Evolutionary conservation across 225 moss, liverwort and hornwort genomes (phyloP), one percentile per base, ranked within the genome.

Genomic region (Physcomitrellopsis africana): DNA sequence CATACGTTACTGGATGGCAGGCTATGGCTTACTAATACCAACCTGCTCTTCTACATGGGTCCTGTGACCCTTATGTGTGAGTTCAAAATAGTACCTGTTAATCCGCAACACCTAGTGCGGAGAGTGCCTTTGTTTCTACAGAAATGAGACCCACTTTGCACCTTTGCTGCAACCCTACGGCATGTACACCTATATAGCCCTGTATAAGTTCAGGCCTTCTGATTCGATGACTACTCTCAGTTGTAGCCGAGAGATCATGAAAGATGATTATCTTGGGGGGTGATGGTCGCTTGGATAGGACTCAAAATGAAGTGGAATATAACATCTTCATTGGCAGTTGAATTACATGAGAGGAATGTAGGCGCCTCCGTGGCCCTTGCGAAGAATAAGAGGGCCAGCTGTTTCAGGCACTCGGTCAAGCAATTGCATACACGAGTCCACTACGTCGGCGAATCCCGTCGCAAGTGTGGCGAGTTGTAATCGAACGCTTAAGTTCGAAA

Each of bases 271-370:
- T 52, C 32, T 16, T 52, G 51, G 18, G 68, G 52, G 32, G 44
- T 42, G 56, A 70, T 57, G 14, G 12, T 49, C 12, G 15, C 49
- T 49, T 15, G 49, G 12, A 11, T 49, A 11, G 0, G 49, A 11
- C 15, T 11, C 49, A 14, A 49, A 10, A 49, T 37, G 32, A 4
- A 37, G 32, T 37, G 49, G 11, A 11, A 11, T 3, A 9, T 37
- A 7, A 67, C 24, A 24, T 24, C 51, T 42, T 43, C 19, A 2
- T 19, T 11, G 19, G 10, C 26, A 10, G 32, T 47, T 60, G 69
- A 56, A 68, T 65, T 80, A 92, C 92, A 92, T 92, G 29, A 92
- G 84, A 52, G 92, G 92, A 69, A 92, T 52, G 45, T 92, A 92
- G 17, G 86, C 80, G 51, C 92, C 90, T 6, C 92, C 92, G 63